Base-by-base conservation (phyloP, 352 stramenopile species). In the Hyaloperonospora arabidopsidis region DNA sequence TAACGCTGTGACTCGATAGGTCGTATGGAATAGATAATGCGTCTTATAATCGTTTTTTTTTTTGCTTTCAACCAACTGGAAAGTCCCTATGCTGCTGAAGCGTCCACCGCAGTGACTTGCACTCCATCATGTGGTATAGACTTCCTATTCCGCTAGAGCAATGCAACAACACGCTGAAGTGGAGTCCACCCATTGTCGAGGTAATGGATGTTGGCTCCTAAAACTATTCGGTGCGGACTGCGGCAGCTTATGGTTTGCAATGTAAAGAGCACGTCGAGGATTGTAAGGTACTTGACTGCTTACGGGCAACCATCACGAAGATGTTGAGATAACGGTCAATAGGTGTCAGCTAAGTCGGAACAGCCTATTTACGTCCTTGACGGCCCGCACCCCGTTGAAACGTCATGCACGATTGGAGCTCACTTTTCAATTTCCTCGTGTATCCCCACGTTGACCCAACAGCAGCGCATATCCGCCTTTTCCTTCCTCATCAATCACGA, bases 311-410 rank as follows among this genome's bases (percentile, higher is more conserved):
- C 17, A 45, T 44, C 34, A 32, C 25, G 49, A 70, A 38, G 57
- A 70, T 70, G 62, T 66, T 54, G 51, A 49, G 57, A 32, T 4
- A 32, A 32, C 25, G 25, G 25, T 32, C 25, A 32, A 54, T 59
- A 64, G 48, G 48, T 63, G 46, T 59, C 43, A 39, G 52, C 51
- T 66, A 39, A 48, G 52, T 53, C 57, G 65, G 56, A 32, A 32
- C 25, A 32, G 25, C 25, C 25, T 32, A 8, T 8, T 32, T 32
- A 32, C 25, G 25, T 4, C 25, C 25, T 47, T 53, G 53, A 46
- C 19, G 28, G 18, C 14, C 25, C 4, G 25, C 4, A 32, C 25
- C 4, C 4, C 25, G 25, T 32, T 32, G 25, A 32, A 32, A 4
- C 25, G 25, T 32, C 25, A 32, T 32, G 21, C 15, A 53, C 34